Evolutionary conservation across 345 rosid species (phyloP).

Genomic region (Bruguiera parviflora): DNA sequence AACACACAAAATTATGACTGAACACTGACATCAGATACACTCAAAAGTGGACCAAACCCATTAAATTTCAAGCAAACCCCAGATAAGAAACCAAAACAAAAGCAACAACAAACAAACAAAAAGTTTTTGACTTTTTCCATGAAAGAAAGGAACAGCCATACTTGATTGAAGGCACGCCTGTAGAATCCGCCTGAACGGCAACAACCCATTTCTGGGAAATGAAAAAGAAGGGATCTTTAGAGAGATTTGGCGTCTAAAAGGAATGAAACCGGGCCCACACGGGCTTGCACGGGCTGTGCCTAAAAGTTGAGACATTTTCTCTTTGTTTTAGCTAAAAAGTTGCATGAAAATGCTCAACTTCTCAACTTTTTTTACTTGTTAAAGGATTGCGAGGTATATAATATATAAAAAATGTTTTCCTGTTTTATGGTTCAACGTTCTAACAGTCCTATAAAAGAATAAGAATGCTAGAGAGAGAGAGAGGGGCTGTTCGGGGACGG

Average conservation of each 20-base stretch:
- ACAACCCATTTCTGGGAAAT: slow-evolving; percentile 32
- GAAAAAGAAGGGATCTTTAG: slow-evolving; percentile 10
- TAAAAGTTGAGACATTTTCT: slow-evolving; percentile 39
- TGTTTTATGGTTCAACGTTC: too few relatives aligned
- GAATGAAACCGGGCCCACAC: slow-evolving; percentile 33
- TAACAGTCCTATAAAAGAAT: too few relatives aligned
- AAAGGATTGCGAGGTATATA: too few relatives aligned
- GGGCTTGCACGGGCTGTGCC: slow-evolving; percentile 38
- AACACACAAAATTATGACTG: too few relatives aligned
- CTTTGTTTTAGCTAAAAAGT: slow-evolving; percentile 9
- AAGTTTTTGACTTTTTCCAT: neutral
- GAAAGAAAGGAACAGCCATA: slow-evolving; percentile 18
- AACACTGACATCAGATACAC: too few relatives aligned
- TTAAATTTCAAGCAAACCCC: too few relatives aligned
- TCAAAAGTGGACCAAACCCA: too few relatives aligned
- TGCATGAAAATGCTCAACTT: slow-evolving; percentile 8
- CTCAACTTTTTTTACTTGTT: too few relatives aligned
- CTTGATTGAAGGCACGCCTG: slow-evolving; percentile 54
- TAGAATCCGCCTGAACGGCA: slow-evolving; percentile 44
- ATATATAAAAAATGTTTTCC: too few relatives aligned
- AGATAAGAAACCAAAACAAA: neutral
- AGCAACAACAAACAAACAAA: neutral
- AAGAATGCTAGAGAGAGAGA: too few relatives aligned
- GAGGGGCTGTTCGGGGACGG: too few relatives aligned
- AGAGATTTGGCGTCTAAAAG: slow-evolving; percentile 35